These are phyloP conservation scores for Camellia lanceoleosa DNA, from an alignment of 148 eudicot genomes.

Conservation along the genomic window DNA sequence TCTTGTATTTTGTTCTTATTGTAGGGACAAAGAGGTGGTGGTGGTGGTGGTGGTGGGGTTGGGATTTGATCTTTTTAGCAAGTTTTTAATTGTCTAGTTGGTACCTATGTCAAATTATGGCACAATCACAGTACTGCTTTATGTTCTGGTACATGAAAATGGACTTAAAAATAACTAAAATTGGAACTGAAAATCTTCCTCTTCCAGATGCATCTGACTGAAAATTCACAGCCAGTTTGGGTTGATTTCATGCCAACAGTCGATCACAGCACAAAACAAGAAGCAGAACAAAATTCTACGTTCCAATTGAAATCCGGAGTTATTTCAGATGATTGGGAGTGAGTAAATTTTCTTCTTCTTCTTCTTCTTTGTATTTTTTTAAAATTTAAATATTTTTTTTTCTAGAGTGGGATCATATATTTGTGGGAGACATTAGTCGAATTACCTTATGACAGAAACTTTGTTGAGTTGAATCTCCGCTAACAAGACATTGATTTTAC, in stretches of 20 bases:
- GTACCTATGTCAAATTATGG: not conserved
- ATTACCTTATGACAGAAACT: slow-evolving; percentile 18
- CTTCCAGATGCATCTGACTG: slow-evolving; percentile 67
- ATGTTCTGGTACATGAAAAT: not conserved
- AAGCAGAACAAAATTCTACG: slow-evolving; percentile 24
- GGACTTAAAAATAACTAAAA: not conserved
- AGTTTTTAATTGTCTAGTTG: not conserved
- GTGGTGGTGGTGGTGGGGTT: not conserved
- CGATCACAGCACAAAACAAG: slow-evolving; percentile 19
- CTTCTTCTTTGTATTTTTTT: slow-evolving; percentile 3
- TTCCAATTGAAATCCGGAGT: slow-evolving; percentile 51
- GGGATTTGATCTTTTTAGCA: not conserved
- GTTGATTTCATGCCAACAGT: slow-evolving; percentile 35
- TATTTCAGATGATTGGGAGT: slow-evolving; percentile 57
- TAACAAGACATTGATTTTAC: slow-evolving; percentile 25
- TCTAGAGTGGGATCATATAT: not conserved
- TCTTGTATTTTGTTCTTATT: too few species aligned
- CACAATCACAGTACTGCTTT: not conserved
- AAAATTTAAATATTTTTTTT: not conserved
- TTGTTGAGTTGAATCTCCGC: slow-evolving; percentile 22
- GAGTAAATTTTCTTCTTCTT: slow-evolving; percentile 27
- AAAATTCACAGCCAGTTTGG: slow-evolving; percentile 70
- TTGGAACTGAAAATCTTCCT: not conserved
- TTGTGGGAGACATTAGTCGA: slow-evolving; percentile 6
- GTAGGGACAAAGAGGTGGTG: not conserved